Base-by-base conservation (phyloP, 169 alveolate genomes). In the Theileria sp. region DNA sequence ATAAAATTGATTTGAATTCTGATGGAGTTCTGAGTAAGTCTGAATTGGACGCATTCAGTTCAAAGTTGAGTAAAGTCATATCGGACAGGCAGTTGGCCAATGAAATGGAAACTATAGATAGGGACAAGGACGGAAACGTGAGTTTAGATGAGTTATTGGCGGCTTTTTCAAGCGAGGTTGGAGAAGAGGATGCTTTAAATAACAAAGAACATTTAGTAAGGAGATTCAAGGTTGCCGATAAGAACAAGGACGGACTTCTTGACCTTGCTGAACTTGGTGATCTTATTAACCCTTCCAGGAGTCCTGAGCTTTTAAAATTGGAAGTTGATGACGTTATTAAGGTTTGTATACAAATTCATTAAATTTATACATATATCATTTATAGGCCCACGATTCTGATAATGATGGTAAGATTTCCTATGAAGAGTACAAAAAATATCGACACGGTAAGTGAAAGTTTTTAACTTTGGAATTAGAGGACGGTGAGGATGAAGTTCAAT, bases 151-250 rank as follows among this genome's bases (percentile, higher is more conserved):
- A 91, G 84, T 80, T 91, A 30, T 81, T 81, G 66, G 84, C 79
- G 17, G 87, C 91, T 15, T 87, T 91, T 81, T 80, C 90, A 3
- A 86, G 77, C 44, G 89, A 87, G 19, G 77, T 80, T 28, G 93
- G 88, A 60, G 89, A 78, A 28, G 86, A 78, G 26, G 90, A 87
- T 49, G 91, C 81, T n/a, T 73, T 86, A 30, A 80, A 82, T 60
- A 76, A 83, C 17, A 38, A 36, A 26, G 94, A 87, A 10, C 90
- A 92, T 21, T 86, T 91, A 61, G 67, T 58, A 62, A 79, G 77
- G 44, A 74, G 94, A 56, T 91, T 91, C 76, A 86, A 85, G 66
- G 81, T 83, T 21, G 94, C 92, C 1, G 94, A 91, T 83, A 91
- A 91, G 70, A 89, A 91, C 83, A 76, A 79, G 61, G 92, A 87